A percentile compares a stretch with the other conserved stretches of the same genome.
These are phyloP conservation scores for Nyctanthes arbortristis DNA, from an alignment of 257 asterid species.

Conservation along the genomic window DNA sequence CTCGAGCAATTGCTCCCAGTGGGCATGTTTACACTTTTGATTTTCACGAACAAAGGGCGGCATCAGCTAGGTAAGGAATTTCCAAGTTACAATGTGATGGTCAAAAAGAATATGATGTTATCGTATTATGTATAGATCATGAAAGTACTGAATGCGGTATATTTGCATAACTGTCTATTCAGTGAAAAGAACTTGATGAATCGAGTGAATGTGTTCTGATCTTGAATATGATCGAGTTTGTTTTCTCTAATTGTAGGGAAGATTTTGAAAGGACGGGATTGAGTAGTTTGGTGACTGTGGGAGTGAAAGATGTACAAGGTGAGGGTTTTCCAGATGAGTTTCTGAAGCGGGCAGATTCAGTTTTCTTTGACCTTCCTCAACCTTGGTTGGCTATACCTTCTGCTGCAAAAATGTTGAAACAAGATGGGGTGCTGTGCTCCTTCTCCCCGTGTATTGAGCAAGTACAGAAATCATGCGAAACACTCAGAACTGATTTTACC, in stretches of 20 bases:
- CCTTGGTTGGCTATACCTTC: constrained; percentile 97
- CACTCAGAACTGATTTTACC: constrained; percentile 62
- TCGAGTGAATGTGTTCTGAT: background rate
- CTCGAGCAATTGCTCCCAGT: constrained; percentile 77
- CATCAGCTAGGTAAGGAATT: constrained; percentile 73
- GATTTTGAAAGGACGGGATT: constrained; percentile 85
- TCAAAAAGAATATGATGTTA: no score
- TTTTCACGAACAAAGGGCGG: constrained; percentile 96
- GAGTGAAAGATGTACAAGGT: constrained; percentile 90
- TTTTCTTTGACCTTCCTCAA: constrained; percentile 94
- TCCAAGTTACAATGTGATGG: no score
- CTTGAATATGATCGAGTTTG: constrained; percentile 2
- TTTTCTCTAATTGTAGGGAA: constrained; percentile 46
- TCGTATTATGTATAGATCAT: background rate
- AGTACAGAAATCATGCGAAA: constrained; percentile 85
- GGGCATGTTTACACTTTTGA: constrained; percentile 93
- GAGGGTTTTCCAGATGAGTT: constrained; percentile 91
- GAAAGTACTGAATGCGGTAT: background rate
- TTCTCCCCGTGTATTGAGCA: constrained; percentile 98
- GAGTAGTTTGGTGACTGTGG: constrained; percentile 76
- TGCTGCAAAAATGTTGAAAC: constrained; percentile 89
- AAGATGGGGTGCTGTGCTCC: constrained; percentile 88
- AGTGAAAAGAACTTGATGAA: background rate
- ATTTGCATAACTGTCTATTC: background rate
- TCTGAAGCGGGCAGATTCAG: constrained; percentile 67